Base-by-base conservation (phyloP, 2,329 filamentous ascomycete genomes). In the Aspergillus fructus region DNA sequence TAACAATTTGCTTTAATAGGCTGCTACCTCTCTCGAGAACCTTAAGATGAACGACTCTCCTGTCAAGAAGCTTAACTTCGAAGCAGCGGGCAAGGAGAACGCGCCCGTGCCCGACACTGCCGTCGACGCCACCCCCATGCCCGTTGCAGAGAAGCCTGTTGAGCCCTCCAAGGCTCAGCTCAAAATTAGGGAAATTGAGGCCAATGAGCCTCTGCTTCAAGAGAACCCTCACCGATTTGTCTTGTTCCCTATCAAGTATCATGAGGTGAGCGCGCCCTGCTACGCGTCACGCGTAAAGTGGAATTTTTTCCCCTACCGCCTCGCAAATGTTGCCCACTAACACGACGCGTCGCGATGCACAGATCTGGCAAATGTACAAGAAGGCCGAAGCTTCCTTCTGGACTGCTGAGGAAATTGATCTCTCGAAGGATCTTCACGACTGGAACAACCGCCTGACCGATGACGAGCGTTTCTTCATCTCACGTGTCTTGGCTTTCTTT, bases 361-460 rank as follows among this genome's bases (percentile, higher is more conserved):
- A 97, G 93, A 96, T 97, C 78, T 99, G 94, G 94, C 93, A 97
- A 79, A 97, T 97, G 93, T 99, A 99, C 87, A 99, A 99, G 87
- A 97, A 97, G 83, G 93, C 93, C 66, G 93, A 99, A 78, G 94
- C 94, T 53, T 97, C 94, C 43, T 99, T 99, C 88, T 99, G 94
- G 94, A 99, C 94, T 42, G 94, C 94, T 52, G 94, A 99, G 78
- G 94, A 99, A 83, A 97, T 99, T 69, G 94, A 99, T 79, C 86
- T 99, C 51, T 97, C 93, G 71, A 99, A 99, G 82, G 94, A 99
- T 77, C 84, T 97, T 59, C 91, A 97, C 82, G 94, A 99, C 82
- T 99, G 94, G 94, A 96, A 96, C 85, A 96, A 97, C 84, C 89
- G 89, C 68, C 82, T 99, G 68, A 99, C 90, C 74, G 90, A 97